Percentiles rank a stretch among this genome's conserved stretches.
Evolutionary conservation across 768 basidiomycete species (phyloP).

Genomic region (Boletales sp.): DNA sequence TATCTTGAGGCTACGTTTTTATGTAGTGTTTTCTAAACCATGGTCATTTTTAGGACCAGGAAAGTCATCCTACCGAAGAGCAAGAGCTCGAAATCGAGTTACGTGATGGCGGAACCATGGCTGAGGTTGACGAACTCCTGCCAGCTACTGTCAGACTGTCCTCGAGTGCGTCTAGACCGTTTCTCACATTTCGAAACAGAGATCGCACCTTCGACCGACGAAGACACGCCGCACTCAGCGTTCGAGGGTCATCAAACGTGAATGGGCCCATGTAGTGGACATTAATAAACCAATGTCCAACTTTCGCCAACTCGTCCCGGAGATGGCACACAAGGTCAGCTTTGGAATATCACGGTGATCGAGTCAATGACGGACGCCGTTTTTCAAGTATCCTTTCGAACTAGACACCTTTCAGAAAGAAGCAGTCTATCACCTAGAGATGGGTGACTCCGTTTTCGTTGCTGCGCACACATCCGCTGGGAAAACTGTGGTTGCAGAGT

Average conservation of each 20-base stretch:
- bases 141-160: conserved; percentile 46
- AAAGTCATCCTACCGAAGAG: conserved; percentile 16
- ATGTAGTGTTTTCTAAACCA: conserved; percentile 24
- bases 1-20: background rate
- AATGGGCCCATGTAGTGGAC: conserved; percentile 98
- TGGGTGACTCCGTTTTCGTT: conserved; percentile 98
- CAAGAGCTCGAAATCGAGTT: conserved; percentile 21
- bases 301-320: conserved; percentile 89
- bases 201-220: conserved; percentile 55
- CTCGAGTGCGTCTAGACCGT: background rate
- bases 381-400: conserved; percentile 94
- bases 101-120: conserved; percentile 19
- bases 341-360: background rate
- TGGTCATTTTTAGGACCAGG: conserved; percentile 16
- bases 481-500: conserved; percentile 98
- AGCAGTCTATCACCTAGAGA: conserved; percentile 95
- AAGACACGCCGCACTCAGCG: conserved; percentile 42
- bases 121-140: conserved; percentile 78
- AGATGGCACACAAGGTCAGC: conserved; percentile 88
- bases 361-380: conserved; percentile 4
- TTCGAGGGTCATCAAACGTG: conserved; percentile 66
- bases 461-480: conserved; percentile 99
- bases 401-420: conserved; percentile 99
- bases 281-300: conserved; percentile 86
- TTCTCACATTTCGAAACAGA: conserved; percentile 34